Conservation (phyloP, 108 stramenopile genomes). For the Skeletonema grethae region DNA sequence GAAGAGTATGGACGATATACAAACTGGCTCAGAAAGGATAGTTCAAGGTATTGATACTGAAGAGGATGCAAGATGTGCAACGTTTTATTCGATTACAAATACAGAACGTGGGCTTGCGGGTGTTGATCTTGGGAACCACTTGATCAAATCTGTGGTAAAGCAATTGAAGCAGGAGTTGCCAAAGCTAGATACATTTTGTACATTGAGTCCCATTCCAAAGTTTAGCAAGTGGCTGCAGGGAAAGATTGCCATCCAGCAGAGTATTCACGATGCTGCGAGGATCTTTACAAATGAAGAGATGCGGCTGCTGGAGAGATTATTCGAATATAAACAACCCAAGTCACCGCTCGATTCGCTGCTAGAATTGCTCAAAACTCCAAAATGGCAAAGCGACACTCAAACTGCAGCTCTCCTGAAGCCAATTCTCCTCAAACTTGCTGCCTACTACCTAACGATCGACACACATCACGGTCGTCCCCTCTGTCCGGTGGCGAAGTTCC, state of each 20-base stretch:
- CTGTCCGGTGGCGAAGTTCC: conserved; percentile 86
- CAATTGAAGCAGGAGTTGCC: conserved; percentile 60
- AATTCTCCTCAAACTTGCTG: conserved; percentile 67
- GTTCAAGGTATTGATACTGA: conserved; percentile 8
- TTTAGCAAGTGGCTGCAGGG: conserved; percentile 86
- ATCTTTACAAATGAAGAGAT: conserved; percentile 48
- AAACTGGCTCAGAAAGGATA: conserved; percentile 23
- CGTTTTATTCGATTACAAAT: conserved; percentile 94
- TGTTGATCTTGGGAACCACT: conserved; percentile 87
- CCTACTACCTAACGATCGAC: conserved; percentile 67
- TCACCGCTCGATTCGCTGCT: conserved; percentile 22
- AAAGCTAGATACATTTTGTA: conserved; percentile 71
- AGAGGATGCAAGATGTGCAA: conserved; percentile 63
- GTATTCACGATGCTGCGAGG: conserved; percentile 21
- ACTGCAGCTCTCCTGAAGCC: conserved; percentile 39
- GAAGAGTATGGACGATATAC: conserved; percentile 64
- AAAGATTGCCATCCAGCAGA: conserved; percentile 42
- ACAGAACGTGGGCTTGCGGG: conserved; percentile 81
- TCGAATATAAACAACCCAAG: conserved; percentile 6
- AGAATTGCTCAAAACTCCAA: conserved; percentile 15
- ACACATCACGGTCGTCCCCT: conserved; percentile 75
- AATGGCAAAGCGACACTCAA: conserved; percentile 12
- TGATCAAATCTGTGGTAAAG: conserved; percentile 84
- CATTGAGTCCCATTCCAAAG: conserved; percentile 87
- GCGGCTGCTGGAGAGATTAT: conserved; percentile 15